These are phyloP conservation scores for Macrophomina tecta DNA, from an alignment of 2,329 filamentous ascomycete genomes.

Conservation along the genomic window DNA sequence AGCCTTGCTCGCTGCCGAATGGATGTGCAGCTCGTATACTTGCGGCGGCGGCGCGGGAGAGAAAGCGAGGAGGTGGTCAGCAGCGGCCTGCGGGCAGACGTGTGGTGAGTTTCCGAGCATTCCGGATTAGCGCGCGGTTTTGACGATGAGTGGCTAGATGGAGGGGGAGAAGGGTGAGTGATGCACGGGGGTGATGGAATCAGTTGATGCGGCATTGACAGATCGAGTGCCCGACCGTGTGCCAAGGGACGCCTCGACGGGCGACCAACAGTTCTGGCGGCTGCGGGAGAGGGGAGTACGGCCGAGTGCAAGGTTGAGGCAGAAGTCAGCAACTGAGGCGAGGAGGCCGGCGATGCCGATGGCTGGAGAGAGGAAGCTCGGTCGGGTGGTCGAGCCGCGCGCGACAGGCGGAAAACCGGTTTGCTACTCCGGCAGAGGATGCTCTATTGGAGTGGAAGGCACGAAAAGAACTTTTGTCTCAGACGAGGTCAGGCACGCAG, in stretches of 20 bases:
- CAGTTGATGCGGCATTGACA: constrained; percentile 1
- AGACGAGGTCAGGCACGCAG: not conserved
- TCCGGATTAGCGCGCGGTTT: not conserved
- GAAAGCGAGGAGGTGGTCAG: not conserved
- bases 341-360: constrained; percentile 17
- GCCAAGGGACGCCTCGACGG: not conserved
- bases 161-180: not conserved
- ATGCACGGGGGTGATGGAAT: not conserved
- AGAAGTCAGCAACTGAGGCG: constrained; percentile 13
- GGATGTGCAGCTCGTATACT: constrained; percentile 14
- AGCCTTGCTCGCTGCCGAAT: constrained; percentile 22
- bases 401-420: constrained; percentile 9
- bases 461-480: not conserved
- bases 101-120: not conserved
- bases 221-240: not conserved
- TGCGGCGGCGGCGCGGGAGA: constrained; percentile 7
- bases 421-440: not conserved
- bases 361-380: not conserved
- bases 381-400: constrained; percentile 3
- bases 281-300: not conserved
- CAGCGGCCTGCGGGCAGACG: not conserved
- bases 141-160: not conserved
- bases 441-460: not conserved
- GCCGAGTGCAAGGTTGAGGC: constrained; percentile 13
- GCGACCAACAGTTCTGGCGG: constrained; percentile 4